Conservation (phyloP, 2,329 filamentous ascomycete species). For the Diplocarpon rosae region DNA sequence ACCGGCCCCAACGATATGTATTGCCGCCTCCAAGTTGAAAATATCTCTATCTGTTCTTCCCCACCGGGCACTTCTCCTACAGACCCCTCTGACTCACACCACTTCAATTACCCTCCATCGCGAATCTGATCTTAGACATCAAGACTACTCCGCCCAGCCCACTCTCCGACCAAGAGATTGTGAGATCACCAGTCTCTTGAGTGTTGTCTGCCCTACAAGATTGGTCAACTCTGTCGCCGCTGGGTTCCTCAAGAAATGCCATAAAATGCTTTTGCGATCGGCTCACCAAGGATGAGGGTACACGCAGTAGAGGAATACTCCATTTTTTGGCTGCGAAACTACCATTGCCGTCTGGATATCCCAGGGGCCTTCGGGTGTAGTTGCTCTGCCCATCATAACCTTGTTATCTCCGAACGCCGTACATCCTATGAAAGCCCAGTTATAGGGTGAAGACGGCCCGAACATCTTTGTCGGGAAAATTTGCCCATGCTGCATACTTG, state of each 20-base stretch:
- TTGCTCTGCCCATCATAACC: conserved; percentile 13
- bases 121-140: neutral
- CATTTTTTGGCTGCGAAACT: neutral
- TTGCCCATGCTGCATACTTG: conserved; percentile 14
- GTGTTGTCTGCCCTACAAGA: neutral
- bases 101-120: neutral
- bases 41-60: too few relatives aligned
- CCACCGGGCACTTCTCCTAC: too few relatives aligned
- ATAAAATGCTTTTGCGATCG: too few relatives aligned
- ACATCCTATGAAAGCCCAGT: conserved; percentile 15
- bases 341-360: neutral
- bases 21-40: too few relatives aligned
- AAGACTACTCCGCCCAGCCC: neutral
- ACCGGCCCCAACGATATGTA: too few relatives aligned
- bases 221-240: too few relatives aligned
- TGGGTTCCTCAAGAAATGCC: too few relatives aligned
- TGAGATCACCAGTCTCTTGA: neutral
- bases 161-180: neutral
- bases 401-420: conserved; percentile 10
- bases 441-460: conserved; percentile 3
- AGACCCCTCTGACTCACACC: too few relatives aligned
- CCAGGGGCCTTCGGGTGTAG: conserved; percentile 14
- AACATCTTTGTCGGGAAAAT: conserved; percentile 17
- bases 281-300: neutral
- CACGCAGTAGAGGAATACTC: neutral